Conservation (phyloP, 768 basidiomycete genomes). For the Termitomyces sp. region DNA sequence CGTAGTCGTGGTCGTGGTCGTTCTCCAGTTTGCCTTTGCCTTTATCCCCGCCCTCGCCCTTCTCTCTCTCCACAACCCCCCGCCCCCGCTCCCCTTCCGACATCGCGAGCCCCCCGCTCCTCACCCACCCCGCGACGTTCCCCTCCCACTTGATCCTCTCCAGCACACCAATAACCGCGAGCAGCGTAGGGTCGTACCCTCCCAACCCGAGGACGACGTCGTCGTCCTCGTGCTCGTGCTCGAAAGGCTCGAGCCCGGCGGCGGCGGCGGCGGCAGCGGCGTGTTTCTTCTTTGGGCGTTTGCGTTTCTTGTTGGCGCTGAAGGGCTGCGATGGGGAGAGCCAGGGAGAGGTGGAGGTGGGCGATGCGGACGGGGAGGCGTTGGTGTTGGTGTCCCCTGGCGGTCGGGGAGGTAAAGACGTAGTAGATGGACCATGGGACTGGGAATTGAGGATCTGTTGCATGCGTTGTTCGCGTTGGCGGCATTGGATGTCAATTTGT, state of each 20-base stretch:
- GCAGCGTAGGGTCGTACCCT: slow-evolving; percentile 48
- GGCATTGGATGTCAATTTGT: slow-evolving; percentile 7
- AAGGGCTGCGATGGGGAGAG: neutral
- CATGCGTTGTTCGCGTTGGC: neutral
- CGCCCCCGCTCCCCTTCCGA: neutral
- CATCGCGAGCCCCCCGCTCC: neutral
- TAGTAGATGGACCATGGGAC: too few relatives aligned
- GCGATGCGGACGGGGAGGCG: neutral
- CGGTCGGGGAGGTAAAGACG: neutral
- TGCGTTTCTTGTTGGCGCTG: slow-evolving; percentile 11
- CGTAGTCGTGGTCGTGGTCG: too few relatives aligned
- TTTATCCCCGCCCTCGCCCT: neutral
- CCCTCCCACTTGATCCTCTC: slow-evolving; percentile 51
- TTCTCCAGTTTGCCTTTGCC: neutral
- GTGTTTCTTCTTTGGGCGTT: slow-evolving; percentile 7
- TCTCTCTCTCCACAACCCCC: neutral
- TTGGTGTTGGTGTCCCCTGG: too few relatives aligned
- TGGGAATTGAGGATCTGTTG: neutral
- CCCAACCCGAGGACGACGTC: neutral
- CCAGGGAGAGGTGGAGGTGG: neutral
- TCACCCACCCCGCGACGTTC: slow-evolving; percentile 66
- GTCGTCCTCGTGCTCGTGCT: neutral
- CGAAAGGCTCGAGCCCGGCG: neutral
- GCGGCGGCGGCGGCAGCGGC: too few relatives aligned
- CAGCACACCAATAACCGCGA: slow-evolving; percentile 64